These are phyloP conservation scores for Rehmannia glutinosa DNA, from an alignment of 257 asterid species.

Conservation along the genomic window DNA sequence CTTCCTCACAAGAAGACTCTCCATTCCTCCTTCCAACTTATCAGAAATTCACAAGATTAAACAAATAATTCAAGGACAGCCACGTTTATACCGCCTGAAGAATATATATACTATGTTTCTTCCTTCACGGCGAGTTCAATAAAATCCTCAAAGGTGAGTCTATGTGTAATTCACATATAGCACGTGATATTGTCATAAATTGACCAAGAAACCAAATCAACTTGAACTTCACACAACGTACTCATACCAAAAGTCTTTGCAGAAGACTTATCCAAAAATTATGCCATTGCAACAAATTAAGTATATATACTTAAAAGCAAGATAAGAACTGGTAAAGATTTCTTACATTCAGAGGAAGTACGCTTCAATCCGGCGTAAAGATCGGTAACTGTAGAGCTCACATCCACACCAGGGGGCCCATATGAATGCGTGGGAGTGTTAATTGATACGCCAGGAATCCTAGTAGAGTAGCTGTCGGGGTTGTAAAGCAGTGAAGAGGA, in stretches of 20 bases:
- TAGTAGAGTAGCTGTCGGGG: conserved; percentile 40
- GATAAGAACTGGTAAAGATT: background rate
- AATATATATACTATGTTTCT: background rate
- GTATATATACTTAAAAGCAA: background rate
- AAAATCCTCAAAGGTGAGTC: background rate
- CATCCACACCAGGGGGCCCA: conserved; percentile 80
- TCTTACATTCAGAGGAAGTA: conserved; percentile 61
- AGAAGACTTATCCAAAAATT: background rate
- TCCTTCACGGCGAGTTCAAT: background rate
- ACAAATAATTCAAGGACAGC: background rate
- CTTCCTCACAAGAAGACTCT: background rate
- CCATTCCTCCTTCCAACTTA: conserved; percentile 1
- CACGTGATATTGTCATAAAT: background rate
- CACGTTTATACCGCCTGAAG: background rate
- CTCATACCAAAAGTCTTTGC: background rate
- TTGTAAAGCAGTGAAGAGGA: conserved; percentile 45
- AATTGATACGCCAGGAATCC: conserved; percentile 39
- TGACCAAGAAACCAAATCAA: background rate
- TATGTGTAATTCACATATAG: background rate
- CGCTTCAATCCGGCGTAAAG: conserved; percentile 70
- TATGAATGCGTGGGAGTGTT: conserved; percentile 45
- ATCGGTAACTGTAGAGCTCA: conserved; percentile 36
- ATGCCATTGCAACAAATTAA: background rate
- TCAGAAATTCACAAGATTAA: background rate
- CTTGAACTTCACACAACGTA: background rate